phyloP scores from a whole-genome alignment of 2,329 filamentous ascomycete species.

The Sordariomycetes sp. region DNA sequence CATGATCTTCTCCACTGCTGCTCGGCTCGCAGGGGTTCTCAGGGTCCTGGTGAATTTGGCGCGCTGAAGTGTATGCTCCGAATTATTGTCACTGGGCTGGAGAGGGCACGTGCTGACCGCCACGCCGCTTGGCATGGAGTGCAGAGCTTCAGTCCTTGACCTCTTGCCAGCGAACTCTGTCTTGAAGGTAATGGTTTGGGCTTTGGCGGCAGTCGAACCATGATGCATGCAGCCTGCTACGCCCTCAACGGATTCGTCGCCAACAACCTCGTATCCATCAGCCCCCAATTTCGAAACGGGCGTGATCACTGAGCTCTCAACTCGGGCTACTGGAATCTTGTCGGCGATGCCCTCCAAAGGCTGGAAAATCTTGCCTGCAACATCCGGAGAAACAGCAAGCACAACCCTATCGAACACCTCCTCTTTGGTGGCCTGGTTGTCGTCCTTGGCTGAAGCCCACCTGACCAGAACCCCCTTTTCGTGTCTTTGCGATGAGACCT shows the following conservation, averaged over 20 bases:
- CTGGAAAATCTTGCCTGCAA: constrained; percentile 36
- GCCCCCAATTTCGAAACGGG: constrained; percentile 3
- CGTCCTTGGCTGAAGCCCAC: constrained; percentile 19
- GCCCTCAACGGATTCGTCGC: constrained; percentile 1
- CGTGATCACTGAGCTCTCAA: constrained; percentile 35
- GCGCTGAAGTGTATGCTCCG: constrained; percentile 29
- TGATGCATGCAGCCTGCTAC: constrained; percentile 16
- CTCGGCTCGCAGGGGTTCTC: constrained; percentile 36
- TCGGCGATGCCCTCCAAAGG: constrained; percentile 26
- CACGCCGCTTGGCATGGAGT: constrained; percentile 39
- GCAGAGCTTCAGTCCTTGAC: constrained; percentile 38
- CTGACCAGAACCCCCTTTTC: constrained; percentile 15
- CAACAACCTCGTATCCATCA: background rate
- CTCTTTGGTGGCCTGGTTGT: constrained; percentile 8
- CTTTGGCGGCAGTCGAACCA: constrained; percentile 9
- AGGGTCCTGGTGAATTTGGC: constrained; percentile 43
- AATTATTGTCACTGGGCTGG: constrained; percentile 20
- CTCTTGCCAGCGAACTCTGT: constrained; percentile 19
- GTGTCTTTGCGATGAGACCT: constrained; percentile 11
- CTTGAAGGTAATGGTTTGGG: constrained; percentile 24
- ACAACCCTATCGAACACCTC: constrained; percentile 41
- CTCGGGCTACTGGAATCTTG: constrained; percentile 35
- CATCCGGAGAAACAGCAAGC: constrained; percentile 44
- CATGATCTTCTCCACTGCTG: constrained; percentile 37
- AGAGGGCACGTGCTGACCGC: constrained; percentile 44